phyloP scores from a whole-genome alignment of 768 basidiomycete genomes.

The Coprinopsis marcescibilis region DNA sequence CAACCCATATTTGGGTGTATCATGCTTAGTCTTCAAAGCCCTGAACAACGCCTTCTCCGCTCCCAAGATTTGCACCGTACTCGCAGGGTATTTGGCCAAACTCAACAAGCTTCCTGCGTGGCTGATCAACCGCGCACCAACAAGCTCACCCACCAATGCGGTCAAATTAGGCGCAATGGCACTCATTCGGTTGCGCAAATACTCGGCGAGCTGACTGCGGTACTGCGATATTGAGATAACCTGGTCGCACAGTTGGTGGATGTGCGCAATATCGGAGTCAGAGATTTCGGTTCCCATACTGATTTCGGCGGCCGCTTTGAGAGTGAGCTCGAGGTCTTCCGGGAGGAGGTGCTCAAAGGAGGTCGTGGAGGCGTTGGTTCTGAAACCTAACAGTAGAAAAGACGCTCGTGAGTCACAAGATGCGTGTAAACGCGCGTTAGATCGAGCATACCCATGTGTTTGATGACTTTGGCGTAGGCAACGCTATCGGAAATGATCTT shows the following conservation, averaged over 20 bases:
- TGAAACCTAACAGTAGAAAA: slow-evolving; percentile 58
- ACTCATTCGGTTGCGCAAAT: slow-evolving; percentile 95
- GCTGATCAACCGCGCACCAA: slow-evolving; percentile 88
- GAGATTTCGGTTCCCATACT: slow-evolving; percentile 99
- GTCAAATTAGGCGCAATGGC: slow-evolving; percentile 98
- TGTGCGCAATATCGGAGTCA: slow-evolving; percentile 94
- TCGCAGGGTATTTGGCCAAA: slow-evolving; percentile 95
- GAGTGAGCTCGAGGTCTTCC: slow-evolving; percentile 91
- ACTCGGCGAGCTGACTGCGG: slow-evolving; percentile 91
- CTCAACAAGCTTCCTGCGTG: slow-evolving; percentile 95
- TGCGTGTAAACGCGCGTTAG: slow-evolving; percentile 7
- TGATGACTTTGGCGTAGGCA: slow-evolving; percentile 93
- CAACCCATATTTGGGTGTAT: slow-evolving; percentile 98
- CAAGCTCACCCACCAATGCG: slow-evolving; percentile 85
- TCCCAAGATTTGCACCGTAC: slow-evolving; percentile 96
- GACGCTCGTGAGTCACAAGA: neutral
- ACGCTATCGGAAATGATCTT: slow-evolving; percentile 98
- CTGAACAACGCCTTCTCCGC: slow-evolving; percentile 98
- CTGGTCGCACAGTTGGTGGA: slow-evolving; percentile 95
- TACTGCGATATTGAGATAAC: slow-evolving; percentile 96
- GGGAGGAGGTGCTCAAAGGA: slow-evolving; percentile 88
- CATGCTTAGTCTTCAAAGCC: slow-evolving; percentile 97
- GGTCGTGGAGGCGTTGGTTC: slow-evolving; percentile 85
- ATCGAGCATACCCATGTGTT: slow-evolving; percentile 84
- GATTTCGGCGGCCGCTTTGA: slow-evolving; percentile 95